Evolutionary conservation across 2,329 filamentous ascomycete genomes (phyloP).

Genomic region (Penicillium janthinellum): DNA sequence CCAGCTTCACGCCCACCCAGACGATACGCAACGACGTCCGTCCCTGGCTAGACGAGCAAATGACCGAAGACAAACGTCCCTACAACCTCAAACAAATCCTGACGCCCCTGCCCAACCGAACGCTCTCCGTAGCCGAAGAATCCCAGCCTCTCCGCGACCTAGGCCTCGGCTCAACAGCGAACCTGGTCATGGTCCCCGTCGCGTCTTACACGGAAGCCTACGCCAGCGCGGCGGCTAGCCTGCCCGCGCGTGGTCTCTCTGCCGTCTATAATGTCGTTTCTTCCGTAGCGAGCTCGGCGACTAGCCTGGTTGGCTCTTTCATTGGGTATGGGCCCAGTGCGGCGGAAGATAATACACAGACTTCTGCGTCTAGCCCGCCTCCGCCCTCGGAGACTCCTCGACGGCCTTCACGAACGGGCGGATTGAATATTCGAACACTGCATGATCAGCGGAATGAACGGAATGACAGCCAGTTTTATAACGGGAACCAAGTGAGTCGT

Average conservation of each 20-base stretch:
- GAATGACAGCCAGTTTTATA: slow-evolving; percentile 75
- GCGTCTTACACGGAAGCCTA: slow-evolving; percentile 64
- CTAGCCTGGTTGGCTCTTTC: slow-evolving; percentile 47
- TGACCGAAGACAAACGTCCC: slow-evolving; percentile 60
- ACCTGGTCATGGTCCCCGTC: slow-evolving; percentile 76
- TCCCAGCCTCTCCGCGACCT: slow-evolving; percentile 66
- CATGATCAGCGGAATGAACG: slow-evolving; percentile 57
- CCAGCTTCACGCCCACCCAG: slow-evolving; percentile 65
- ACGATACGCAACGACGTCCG: slow-evolving; percentile 70
- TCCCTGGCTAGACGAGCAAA: slow-evolving; percentile 71
- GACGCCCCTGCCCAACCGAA: slow-evolving; percentile 73
- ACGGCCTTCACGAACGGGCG: slow-evolving; percentile 20
- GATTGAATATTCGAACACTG: slow-evolving; percentile 54
- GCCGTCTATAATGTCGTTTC: slow-evolving; percentile 46
- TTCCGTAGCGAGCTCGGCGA: slow-evolving; percentile 46
- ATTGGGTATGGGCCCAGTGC: slow-evolving; percentile 43
- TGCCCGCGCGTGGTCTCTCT: slow-evolving; percentile 46
- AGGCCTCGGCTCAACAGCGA: slow-evolving; percentile 76
- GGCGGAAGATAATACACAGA: slow-evolving; percentile 16
- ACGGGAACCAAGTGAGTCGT: slow-evolving; percentile 77
- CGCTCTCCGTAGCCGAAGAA: slow-evolving; percentile 76
- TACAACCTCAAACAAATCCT: slow-evolving; percentile 86
- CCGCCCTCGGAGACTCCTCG: slow-evolving; percentile 10
- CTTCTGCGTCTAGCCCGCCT: slow-evolving; percentile 6
- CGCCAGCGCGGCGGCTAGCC: slow-evolving; percentile 39